Conservation (phyloP, 495 filamentous ascomycete genomes). For the Delitschia confertaspora region DNA sequence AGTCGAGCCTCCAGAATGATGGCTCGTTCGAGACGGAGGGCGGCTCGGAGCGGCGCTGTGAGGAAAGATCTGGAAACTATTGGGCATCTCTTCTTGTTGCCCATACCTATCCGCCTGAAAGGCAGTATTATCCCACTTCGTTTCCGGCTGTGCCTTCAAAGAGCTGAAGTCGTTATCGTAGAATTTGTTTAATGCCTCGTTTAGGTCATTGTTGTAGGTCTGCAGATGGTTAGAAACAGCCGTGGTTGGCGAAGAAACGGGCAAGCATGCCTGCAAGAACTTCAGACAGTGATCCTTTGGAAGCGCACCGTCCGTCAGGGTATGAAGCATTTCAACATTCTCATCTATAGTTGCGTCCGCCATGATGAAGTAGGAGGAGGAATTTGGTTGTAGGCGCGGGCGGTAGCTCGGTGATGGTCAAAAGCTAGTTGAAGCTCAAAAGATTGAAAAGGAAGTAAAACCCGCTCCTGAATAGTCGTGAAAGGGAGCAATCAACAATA, state of each 20-base stretch:
- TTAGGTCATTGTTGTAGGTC: constrained; percentile 4
- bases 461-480: no score
- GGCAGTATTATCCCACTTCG: constrained; percentile 1
- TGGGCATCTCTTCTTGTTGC: constrained; percentile 5
- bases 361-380: no score
- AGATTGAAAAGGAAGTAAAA: no score
- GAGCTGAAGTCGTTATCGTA: constrained; percentile 2
- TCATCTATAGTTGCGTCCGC: no score
- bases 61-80: constrained; percentile 8
- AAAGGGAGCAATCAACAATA: no score
- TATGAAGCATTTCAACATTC: no score
- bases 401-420: no score
- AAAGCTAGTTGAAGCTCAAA: no score
- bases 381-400: no score
- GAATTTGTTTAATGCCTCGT: constrained; percentile 10
- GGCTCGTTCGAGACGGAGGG: constrained; percentile 24
- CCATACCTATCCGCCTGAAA: constrained; percentile 15
- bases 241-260: not conserved
- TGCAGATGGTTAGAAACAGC: not conserved
- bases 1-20: constrained; percentile 11
- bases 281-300: no score
- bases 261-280: constrained; percentile 9
- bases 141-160: no score
- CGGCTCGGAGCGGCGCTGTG: constrained; percentile 23
- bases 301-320: no score